These are phyloP conservation scores for Lachnellula subtilissima DNA, from an alignment of 2,329 filamentous ascomycete genomes.

Conservation along the genomic window DNA sequence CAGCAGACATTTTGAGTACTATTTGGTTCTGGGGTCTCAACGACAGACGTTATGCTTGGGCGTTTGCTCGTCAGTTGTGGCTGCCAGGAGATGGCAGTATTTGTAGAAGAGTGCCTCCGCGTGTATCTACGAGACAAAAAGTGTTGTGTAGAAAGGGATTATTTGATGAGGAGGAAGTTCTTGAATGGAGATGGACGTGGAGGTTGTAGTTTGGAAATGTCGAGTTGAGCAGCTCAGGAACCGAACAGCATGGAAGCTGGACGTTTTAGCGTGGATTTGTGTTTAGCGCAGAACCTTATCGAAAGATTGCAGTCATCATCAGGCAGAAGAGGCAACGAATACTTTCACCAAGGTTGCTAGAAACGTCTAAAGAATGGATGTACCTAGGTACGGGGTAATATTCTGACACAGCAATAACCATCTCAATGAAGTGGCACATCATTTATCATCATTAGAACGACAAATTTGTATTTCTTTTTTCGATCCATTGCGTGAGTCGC, in stretches of 20 bases:
- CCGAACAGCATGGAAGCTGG: constrained; percentile 2
- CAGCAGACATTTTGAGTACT: constrained; percentile 60
- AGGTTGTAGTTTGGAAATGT: not conserved
- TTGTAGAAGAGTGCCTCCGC: constrained; percentile 1
- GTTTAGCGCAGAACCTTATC: not conserved
- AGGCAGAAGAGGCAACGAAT: not conserved
- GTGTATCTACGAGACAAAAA: not conserved
- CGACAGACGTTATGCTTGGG: constrained; percentile 3
- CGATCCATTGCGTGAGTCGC: too few species aligned
- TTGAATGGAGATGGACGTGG: constrained; percentile 5
- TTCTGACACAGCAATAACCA: too few species aligned
- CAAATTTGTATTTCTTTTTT: too few species aligned
- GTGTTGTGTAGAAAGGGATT: not conserved
- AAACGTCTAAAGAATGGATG: not conserved
- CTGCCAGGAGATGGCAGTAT: constrained; percentile 10
- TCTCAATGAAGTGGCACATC: too few species aligned
- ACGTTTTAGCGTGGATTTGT: not conserved
- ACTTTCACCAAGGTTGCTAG: not conserved
- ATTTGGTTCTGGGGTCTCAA: constrained; percentile 6
- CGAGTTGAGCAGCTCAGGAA: constrained; percentile 7
- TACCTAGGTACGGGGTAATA: too few species aligned
- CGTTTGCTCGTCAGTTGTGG: constrained; percentile 3
- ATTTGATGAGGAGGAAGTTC: constrained; percentile 5
- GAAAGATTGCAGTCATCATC: not conserved
- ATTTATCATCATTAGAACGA: too few species aligned